Evolutionary conservation across 2,329 filamentous ascomycete genomes (phyloP).

Genomic region (Talaromyces sp.): DNA sequence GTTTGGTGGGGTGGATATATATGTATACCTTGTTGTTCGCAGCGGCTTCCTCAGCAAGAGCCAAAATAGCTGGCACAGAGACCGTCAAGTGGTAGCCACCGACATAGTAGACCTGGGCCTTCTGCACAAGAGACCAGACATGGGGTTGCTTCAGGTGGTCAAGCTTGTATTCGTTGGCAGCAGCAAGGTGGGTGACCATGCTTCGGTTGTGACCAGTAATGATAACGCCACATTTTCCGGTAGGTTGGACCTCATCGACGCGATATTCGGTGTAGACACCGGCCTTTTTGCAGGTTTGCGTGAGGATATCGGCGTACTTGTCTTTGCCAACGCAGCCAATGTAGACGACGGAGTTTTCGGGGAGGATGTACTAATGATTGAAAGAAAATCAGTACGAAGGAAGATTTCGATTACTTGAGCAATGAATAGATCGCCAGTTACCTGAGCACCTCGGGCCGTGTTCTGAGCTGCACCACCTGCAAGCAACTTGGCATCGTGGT

Average conservation of each 20-base stretch:
- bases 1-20: background rate
- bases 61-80: slow-evolving; percentile 82
- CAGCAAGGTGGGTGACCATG: slow-evolving; percentile 90
- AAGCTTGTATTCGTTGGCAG: slow-evolving; percentile 94
- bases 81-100: slow-evolving; percentile 98
- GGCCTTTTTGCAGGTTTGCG: slow-evolving; percentile 77
- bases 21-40: slow-evolving; percentile 69
- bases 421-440: too few species aligned
- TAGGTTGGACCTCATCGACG: slow-evolving; percentile 75
- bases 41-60: slow-evolving; percentile 84
- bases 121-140: slow-evolving; percentile 88
- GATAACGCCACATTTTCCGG: slow-evolving; percentile 90
- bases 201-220: slow-evolving; percentile 95
- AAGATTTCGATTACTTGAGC: too few species aligned
- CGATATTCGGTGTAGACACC: slow-evolving; percentile 94
- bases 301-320: slow-evolving; percentile 87
- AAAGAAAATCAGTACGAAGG: background rate
- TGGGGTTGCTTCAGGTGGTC: slow-evolving; percentile 86
- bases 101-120: slow-evolving; percentile 83
- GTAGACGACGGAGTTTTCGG: slow-evolving; percentile 83
- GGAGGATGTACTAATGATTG: slow-evolving; percentile 69
- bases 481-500: slow-evolving; percentile 89
- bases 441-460: slow-evolving; percentile 86
- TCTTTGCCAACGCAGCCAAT: slow-evolving; percentile 91
- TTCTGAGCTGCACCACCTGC: slow-evolving; percentile 96